Base-by-base conservation (phyloP, 176 grass and related monocot species). In the Raddia guianensis region DNA sequence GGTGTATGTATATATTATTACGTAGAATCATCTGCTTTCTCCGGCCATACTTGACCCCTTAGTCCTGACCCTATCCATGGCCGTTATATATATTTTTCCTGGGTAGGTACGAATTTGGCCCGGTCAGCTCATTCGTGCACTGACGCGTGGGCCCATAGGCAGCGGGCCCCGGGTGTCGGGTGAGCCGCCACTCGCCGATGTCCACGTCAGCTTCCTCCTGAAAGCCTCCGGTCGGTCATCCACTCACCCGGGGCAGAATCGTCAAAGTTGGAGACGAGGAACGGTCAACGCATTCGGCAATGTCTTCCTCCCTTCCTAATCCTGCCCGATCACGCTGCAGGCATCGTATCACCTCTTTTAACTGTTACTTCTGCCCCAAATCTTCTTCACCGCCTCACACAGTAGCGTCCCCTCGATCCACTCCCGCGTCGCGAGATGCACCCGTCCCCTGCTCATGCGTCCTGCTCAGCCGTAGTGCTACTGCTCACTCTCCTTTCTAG, bases 221-320 rank as follows among this genome's bases (percentile, higher is more conserved):
- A 8, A 16, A 34, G 9, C 5, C 61, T 14, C 7, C 50, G 18
- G 43, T 15, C 54, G 12, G 6, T 5, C 68, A 4, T 1, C 59
- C 5, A 8, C 3, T 5, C 68, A 4, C 0, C 59, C 5, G 5
- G 8, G n/a, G n/a, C 12, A 12, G 37, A 48, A 18, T 7, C 3
- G 76, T 75, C 78, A 68, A 44, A 81, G 32, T n/a, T 4, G 44
- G 18, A 49, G 55, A 84, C 74, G 44, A 57, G 42, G 37, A 73
- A n/a, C 19, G 3, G 67, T 80, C 74, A 79, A 67, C 8, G 9
- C 58, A 57, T n/a, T 49, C 66, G n/a, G 43, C 55, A 54, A 7
- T 6, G 13, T 8, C 5, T 44, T 55, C 37, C n/a, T 35, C 35
- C 3, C 6, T 71, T 47, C 62, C 52, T 2, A 27, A 45, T 32